These are phyloP conservation scores for Hericium erinaceus DNA, from an alignment of 768 basidiomycete genomes.

Conservation along the genomic window DNA sequence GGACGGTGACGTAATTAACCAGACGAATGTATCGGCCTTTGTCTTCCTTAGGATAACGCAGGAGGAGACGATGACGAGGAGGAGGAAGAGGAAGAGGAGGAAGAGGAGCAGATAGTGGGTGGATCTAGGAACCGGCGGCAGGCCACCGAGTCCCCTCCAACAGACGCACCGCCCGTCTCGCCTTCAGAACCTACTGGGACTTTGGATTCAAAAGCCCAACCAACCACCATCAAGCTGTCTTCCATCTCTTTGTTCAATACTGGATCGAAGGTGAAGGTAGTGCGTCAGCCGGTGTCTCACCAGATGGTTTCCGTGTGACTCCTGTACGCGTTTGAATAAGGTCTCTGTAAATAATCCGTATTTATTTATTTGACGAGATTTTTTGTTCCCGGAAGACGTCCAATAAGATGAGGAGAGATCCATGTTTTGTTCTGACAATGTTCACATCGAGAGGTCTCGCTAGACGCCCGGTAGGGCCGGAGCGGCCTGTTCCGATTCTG, in stretches of 20 bases:
- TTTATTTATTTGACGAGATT: too few species aligned
- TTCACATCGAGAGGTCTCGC: too few species aligned
- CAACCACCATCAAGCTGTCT: not conserved
- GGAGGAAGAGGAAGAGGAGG: conserved; percentile 46
- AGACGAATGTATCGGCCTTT: not conserved
- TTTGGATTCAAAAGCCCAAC: not conserved
- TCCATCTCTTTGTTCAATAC: conserved; percentile 19
- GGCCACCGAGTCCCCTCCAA: not conserved
- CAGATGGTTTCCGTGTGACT: conserved; percentile 17
- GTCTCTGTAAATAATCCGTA: too few species aligned
- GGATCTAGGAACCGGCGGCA: conserved; percentile 2
- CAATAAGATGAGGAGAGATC: too few species aligned
- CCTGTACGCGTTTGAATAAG: too few species aligned
- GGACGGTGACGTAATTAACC: not conserved
- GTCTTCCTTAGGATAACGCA: conserved; percentile 26
- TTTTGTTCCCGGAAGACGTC: too few species aligned
- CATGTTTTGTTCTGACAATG: too few species aligned
- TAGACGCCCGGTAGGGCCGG: too few species aligned
- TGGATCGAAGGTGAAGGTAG: conserved; percentile 34
- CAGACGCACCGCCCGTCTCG: not conserved
- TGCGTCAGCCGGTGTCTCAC: conserved; percentile 31
- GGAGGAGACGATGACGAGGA: conserved; percentile 42
- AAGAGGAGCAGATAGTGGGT: conserved; percentile 23
- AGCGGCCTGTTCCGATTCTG: too few species aligned
- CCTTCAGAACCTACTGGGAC: too few species aligned